phyloP scores from a whole-genome alignment of 495 filamentous ascomycete species.

The Xylaria palmicola region DNA sequence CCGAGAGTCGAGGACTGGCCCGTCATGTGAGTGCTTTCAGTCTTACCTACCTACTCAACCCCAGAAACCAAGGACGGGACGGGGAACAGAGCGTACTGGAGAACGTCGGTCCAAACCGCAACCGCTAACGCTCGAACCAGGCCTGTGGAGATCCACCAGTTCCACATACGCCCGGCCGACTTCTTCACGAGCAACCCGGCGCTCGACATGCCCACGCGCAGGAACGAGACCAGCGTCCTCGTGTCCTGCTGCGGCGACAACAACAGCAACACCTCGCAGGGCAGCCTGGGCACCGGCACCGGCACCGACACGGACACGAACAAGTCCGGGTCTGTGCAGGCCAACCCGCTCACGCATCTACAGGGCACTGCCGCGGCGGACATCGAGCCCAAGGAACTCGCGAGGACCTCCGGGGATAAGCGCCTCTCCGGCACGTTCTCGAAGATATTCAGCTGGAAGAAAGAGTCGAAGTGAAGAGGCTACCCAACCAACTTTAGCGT shows the following conservation, averaged over 20 bases:
- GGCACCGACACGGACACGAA: conserved; percentile 1
- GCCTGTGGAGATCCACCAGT: conserved; percentile 60
- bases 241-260: conserved; percentile 30
- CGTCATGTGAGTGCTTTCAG: conserved; percentile 48
- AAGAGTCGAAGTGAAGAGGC: conserved; percentile 4
- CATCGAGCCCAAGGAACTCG: conserved; percentile 27
- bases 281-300: conserved; percentile 34
- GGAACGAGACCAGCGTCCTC: conserved; percentile 54
- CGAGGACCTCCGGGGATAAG: conserved; percentile 19
- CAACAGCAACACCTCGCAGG: neutral
- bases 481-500: too few species aligned
- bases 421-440: conserved; percentile 24
- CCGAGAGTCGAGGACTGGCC: conserved; percentile 62
- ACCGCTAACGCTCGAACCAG: conserved; percentile 28
- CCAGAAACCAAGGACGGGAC: too few species aligned
- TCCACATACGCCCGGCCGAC: conserved; percentile 52
- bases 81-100: too few species aligned
- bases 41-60: neutral
- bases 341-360: conserved; percentile 26
- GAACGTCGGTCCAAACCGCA: too few species aligned
- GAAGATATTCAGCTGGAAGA: conserved; percentile 30
- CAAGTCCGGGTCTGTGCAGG: conserved; percentile 22
- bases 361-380: conserved; percentile 31
- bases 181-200: conserved; percentile 57
- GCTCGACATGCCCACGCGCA: conserved; percentile 51